Conservation (phyloP, 2,329 filamentous ascomycete genomes). For the Gyromitra esculenta region DNA sequence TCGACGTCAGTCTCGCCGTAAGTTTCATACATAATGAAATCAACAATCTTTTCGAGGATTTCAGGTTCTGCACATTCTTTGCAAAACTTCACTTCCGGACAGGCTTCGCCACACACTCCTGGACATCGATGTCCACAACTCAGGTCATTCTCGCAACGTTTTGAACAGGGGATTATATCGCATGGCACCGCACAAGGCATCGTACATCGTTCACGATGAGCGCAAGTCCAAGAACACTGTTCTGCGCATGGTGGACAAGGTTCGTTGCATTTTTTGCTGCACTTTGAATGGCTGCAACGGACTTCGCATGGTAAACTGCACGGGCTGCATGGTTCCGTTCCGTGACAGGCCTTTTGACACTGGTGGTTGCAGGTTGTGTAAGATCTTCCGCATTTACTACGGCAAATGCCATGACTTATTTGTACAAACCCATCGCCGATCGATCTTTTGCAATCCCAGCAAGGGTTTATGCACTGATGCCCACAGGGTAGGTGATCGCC, state of each 20-base stretch:
- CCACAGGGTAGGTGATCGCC: slow-evolving; percentile 66
- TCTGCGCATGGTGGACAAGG: slow-evolving; percentile 71
- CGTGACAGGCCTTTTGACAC: slow-evolving; percentile 68
- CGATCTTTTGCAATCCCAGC: slow-evolving; percentile 65
- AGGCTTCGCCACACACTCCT: slow-evolving; percentile 72
- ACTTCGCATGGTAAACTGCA: slow-evolving; percentile 67
- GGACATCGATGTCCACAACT: slow-evolving; percentile 72
- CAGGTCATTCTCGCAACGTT: slow-evolving; percentile 67
- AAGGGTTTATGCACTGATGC: slow-evolving; percentile 65
- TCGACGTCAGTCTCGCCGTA: slow-evolving; percentile 70
- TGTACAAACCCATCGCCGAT: slow-evolving; percentile 54
- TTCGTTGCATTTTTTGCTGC: slow-evolving; percentile 67
- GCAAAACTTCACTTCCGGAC: slow-evolving; percentile 67
- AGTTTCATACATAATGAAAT: slow-evolving; percentile 66
- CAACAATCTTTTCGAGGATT: slow-evolving; percentile 65
- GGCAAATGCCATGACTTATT: slow-evolving; percentile 65
- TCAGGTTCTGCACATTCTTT: slow-evolving; percentile 66
- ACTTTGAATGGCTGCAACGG: slow-evolving; percentile 69
- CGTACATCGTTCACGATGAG: slow-evolving; percentile 63
- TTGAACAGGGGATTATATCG: slow-evolving; percentile 72
- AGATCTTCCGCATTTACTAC: slow-evolving; percentile 64
- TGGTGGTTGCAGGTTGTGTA: slow-evolving; percentile 69
- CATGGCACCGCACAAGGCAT: slow-evolving; percentile 73
- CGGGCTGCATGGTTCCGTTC: slow-evolving; percentile 62
- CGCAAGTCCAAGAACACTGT: slow-evolving; percentile 67